Evolutionary conservation across 1,284 basidiomycete species (phyloP).

Genomic region (Ustilago trichophora): DNA sequence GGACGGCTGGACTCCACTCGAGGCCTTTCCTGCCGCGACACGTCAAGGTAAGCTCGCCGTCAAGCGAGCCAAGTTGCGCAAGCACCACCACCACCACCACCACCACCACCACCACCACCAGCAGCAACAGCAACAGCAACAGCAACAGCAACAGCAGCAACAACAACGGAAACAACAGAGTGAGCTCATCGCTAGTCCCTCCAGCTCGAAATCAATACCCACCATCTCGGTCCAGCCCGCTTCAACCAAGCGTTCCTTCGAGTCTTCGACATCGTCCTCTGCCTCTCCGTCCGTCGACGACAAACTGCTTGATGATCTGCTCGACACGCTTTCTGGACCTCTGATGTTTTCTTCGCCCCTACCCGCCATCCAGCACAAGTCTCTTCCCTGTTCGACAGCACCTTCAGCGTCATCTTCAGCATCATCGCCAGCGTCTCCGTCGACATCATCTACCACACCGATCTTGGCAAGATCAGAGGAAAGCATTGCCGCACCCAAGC

Average conservation of each 20-base stretch:
- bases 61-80: conserved; percentile 22
- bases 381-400: background rate
- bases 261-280: background rate
- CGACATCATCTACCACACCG: background rate
- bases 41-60: conserved; percentile 30
- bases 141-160: conserved; percentile 4
- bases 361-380: background rate
- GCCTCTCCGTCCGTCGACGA: conserved; percentile 6
- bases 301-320: conserved; percentile 9
- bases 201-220: background rate
- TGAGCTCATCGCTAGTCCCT: too few relatives aligned
- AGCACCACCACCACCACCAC: too few relatives aligned
- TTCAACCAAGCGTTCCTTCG: background rate
- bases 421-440: background rate
- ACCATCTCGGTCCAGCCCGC: conserved; percentile 8
- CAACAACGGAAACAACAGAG: conserved; percentile 1
- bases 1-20: conserved; percentile 49
- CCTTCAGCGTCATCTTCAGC: background rate
- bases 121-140: too few relatives aligned
- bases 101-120: too few relatives aligned
- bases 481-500: background rate
- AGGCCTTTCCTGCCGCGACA: conserved; percentile 43
- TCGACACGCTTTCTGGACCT: background rate
- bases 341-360: background rate
- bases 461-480: background rate